Conservation (phyloP, 805 yeast genomes). For the Candida qinlingensis region DNA sequence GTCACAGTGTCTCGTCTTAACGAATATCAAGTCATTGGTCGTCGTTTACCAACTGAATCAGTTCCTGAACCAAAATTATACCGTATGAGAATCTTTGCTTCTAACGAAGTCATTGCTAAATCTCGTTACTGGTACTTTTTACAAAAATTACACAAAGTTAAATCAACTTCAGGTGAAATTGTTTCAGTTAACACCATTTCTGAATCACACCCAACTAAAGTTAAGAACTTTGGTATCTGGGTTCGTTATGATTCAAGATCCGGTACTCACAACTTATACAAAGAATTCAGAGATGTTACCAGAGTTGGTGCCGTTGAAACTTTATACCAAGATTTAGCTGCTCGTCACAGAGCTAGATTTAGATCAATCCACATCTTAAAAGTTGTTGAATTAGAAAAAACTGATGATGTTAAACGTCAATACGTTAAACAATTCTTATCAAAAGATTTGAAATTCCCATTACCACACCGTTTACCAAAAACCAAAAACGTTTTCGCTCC, state of each 20-base stretch:
- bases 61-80: constrained; percentile 99
- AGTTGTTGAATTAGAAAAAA: constrained; percentile 98
- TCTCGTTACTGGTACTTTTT: constrained; percentile 99
- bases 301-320: constrained; percentile 98
- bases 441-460: constrained; percentile 98
- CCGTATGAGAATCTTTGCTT: constrained; percentile 99
- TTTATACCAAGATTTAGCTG: constrained; percentile 99
- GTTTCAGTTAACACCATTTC: constrained; percentile 86
- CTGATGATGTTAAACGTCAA: constrained; percentile 98
- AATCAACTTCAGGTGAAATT: constrained; percentile 99
- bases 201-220: constrained; percentile 98
- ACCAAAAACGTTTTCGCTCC: constrained; percentile 81
- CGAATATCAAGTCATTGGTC: constrained; percentile 99
- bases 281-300: constrained; percentile 99
- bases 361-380: constrained; percentile 98
- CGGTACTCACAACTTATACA: constrained; percentile 99
- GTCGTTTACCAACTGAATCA: constrained; percentile 98
- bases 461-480: constrained; percentile 98
- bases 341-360: constrained; percentile 99
- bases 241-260: constrained; percentile 99
- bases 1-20: constrained; percentile 84
- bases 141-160: constrained; percentile 98
- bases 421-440: constrained; percentile 95
- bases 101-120: constrained; percentile 98
- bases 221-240: constrained; percentile 99